A percentile compares a stretch with the other conserved stretches of the same genome.
Evolutionary conservation across 2,329 filamentous ascomycete species (phyloP).

Genomic region (Trichoderma atrobrunneum): DNA sequence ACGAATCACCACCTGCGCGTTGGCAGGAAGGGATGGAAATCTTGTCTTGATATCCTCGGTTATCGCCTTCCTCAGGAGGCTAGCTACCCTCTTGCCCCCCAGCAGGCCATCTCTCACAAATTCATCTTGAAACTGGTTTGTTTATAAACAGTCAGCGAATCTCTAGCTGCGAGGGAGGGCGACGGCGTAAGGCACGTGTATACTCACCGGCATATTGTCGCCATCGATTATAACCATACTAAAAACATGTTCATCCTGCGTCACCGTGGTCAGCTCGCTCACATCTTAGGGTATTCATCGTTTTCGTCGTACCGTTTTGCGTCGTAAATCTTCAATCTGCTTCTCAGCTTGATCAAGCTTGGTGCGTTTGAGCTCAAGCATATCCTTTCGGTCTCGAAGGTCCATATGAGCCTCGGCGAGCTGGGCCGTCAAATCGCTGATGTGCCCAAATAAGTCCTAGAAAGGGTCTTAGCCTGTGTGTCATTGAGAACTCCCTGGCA

Average conservation of each 20-base stretch:
- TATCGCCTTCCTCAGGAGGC: constrained; percentile 28
- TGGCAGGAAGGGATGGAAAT: constrained; percentile 15
- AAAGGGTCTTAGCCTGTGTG: not conserved
- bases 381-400: constrained; percentile 19
- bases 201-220: constrained; percentile 37
- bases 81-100: constrained; percentile 32
- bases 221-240: constrained; percentile 39
- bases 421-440: constrained; percentile 6
- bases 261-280: not conserved
- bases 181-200: not conserved
- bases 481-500: not conserved
- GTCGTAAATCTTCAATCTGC: constrained; percentile 15
- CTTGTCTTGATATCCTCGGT: constrained; percentile 19
- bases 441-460: constrained; percentile 14
- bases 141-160: not conserved
- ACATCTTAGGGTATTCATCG: not conserved
- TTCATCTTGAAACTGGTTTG: constrained; percentile 33
- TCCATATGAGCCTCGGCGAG: constrained; percentile 18
- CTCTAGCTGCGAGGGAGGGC: too few species aligned
- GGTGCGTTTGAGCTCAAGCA: constrained; percentile 18
- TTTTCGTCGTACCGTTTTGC: constrained; percentile 1
- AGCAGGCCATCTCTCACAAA: constrained; percentile 31
- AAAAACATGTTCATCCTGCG: constrained; percentile 28
- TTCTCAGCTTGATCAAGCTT: constrained; percentile 13
- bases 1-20: constrained; percentile 32